A percentile compares a stretch with the other conserved stretches of the same genome.
phyloP scores from a whole-genome alignment of 345 rosid genomes.

The Eucalyptus tenuipes region DNA sequence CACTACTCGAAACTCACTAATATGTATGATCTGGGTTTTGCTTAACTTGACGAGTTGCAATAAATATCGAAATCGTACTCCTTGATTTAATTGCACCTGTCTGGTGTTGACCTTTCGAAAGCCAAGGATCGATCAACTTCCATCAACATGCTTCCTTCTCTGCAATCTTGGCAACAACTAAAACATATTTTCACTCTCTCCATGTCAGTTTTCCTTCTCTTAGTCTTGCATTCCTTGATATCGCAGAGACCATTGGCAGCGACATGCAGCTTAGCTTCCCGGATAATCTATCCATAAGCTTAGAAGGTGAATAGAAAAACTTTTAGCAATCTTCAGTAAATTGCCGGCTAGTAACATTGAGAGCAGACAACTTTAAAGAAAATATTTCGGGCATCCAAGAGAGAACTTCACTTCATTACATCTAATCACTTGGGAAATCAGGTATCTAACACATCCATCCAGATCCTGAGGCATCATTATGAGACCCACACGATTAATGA shows the following conservation, averaged over 20 bases:
- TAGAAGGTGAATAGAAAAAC: not conserved
- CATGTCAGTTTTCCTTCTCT: not conserved
- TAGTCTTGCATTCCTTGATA: not conserved
- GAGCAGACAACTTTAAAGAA: not conserved
- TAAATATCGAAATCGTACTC: too few relatives aligned
- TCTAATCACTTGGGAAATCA: not conserved
- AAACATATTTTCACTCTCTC: not conserved
- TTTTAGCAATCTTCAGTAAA: not conserved
- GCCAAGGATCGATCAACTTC: not conserved
- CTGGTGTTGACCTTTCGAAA: not conserved
- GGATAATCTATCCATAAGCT: not conserved
- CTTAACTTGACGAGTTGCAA: not conserved
- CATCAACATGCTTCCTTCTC: not conserved
- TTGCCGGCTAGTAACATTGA: not conserved
- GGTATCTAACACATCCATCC: fast-evolving
- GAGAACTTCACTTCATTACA: not conserved
- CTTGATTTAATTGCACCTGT: not conserved
- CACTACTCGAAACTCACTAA: not conserved
- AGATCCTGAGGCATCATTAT: not conserved
- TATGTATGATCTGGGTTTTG: not conserved
- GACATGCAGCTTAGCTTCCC: not conserved
- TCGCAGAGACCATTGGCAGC: not conserved
- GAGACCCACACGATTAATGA: not conserved
- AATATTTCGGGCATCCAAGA: not conserved
- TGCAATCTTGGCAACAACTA: not conserved